Evolutionary conservation across 1,284 basidiomycete species (phyloP).

Genomic region (Pholiota adiposa): DNA sequence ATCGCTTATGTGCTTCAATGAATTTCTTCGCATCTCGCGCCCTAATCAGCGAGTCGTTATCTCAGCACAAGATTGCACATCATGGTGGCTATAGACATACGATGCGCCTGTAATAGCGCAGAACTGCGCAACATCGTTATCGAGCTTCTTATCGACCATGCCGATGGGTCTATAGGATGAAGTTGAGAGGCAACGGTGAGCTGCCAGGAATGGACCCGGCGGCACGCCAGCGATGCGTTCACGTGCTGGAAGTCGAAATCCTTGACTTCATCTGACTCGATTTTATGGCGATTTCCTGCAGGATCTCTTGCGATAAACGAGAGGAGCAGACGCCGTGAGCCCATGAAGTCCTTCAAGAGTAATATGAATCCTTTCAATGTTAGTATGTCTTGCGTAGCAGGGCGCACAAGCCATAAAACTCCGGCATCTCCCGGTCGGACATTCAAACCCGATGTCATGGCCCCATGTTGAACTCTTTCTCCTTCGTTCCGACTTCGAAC

Average conservation of each 20-base stretch:
- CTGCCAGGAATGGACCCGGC: background rate
- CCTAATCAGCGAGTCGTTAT: conserved; percentile 36
- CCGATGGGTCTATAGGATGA: conserved; percentile 1
- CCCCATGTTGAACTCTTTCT: background rate
- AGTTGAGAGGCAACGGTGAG: background rate
- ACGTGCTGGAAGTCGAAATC: background rate
- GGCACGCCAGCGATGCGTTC: background rate
- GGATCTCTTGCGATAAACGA: too few species aligned
- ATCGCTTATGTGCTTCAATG: conserved; percentile 70
- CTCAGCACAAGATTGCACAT: conserved; percentile 27
- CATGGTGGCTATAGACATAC: conserved; percentile 48
- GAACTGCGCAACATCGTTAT: conserved; percentile 62
- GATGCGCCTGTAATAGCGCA: conserved; percentile 67
- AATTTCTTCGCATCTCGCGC: conserved; percentile 72
- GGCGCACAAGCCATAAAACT: background rate
- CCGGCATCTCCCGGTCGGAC: background rate
- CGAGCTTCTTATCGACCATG: conserved; percentile 43
- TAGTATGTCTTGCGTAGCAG: background rate
- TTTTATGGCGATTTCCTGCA: background rate
- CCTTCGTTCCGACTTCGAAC: background rate
- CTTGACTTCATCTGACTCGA: background rate
- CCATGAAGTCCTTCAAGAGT: background rate
- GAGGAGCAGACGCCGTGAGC: too few species aligned
- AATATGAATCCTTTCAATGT: background rate
- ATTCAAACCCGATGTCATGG: background rate